phyloP scores from a whole-genome alignment of 1,284 basidiomycete species.

The Fomitopsis pinicola region DNA sequence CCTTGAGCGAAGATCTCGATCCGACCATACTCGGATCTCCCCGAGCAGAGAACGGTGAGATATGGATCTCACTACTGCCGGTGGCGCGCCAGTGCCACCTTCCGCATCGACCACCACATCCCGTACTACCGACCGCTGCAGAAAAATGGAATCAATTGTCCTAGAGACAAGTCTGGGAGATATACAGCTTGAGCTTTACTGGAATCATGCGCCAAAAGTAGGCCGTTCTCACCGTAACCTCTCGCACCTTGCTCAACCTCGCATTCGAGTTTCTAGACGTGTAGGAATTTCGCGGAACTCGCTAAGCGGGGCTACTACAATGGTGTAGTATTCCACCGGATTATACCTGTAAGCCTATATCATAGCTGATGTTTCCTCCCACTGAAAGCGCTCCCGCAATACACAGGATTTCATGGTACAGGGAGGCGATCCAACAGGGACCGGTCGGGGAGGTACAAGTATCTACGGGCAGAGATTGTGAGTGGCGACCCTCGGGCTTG shows the following conservation, averaged over 20 bases:
- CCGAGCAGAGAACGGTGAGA: not conserved
- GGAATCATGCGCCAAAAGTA: conserved; percentile 86
- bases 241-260: not conserved
- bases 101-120: not conserved
- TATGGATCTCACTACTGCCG: not conserved
- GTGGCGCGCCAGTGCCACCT: not conserved
- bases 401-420: conserved; percentile 93
- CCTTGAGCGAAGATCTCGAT: conserved; percentile 4
- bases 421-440: conserved; percentile 92
- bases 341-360: conserved; percentile 64
- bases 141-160: conserved; percentile 55
- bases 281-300: conserved; percentile 88
- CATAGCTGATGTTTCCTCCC: not conserved
- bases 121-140: not conserved
- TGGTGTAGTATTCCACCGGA: conserved; percentile 82
- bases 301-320: conserved; percentile 86
- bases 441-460: conserved; percentile 88
- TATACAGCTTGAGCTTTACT: conserved; percentile 86
- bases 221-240: conserved; percentile 16
- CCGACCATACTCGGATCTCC: not conserved
- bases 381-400: conserved; percentile 1
- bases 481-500: conserved; percentile 16
- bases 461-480: conserved; percentile 92
- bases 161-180: conserved; percentile 88
- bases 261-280: conserved; percentile 56